Evolutionary conservation across 768 basidiomycete species (phyloP).

Genomic region (Neoboletus subvelutipes): DNA sequence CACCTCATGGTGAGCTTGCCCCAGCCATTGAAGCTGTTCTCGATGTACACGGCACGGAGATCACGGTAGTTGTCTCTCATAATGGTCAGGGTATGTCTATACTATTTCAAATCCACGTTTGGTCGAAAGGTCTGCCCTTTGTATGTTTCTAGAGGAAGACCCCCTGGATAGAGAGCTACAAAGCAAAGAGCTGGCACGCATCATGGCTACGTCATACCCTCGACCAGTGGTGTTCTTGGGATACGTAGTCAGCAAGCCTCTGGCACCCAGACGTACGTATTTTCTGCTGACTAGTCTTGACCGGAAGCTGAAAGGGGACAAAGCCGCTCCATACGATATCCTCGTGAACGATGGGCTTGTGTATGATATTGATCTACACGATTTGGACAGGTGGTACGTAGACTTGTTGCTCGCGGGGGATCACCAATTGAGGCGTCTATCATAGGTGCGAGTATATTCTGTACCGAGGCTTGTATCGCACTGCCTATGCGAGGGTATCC

Average conservation of each 20-base stretch:
- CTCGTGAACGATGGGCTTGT: constrained; percentile 75
- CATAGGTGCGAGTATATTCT: constrained; percentile 88
- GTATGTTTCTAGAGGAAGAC: constrained; percentile 66
- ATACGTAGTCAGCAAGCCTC: constrained; percentile 75
- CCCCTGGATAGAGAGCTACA: constrained; percentile 87
- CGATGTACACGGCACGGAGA: constrained; percentile 72
- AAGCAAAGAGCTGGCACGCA: constrained; percentile 72
- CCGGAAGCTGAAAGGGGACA: constrained; percentile 8
- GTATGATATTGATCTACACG: constrained; percentile 76
- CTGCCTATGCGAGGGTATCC: constrained; percentile 80
- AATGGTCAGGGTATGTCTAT: constrained; percentile 81
- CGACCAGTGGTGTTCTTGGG: constrained; percentile 78
- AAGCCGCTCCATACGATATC: constrained; percentile 76
- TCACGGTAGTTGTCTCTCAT: constrained; percentile 85
- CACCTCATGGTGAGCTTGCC: constrained; percentile 82
- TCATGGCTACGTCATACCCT: constrained; percentile 70
- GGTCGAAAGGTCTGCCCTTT: not conserved
- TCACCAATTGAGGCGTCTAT: not conserved
- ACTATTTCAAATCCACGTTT: not conserved
- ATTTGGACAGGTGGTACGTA: constrained; percentile 66
- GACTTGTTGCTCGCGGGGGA: not conserved
- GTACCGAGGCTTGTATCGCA: constrained; percentile 77
- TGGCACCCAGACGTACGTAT: constrained; percentile 57
- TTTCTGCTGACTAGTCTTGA: not conserved
- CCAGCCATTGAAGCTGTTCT: constrained; percentile 87